These are phyloP conservation scores for Grosmannia clavigera DNA, from an alignment of 2,329 filamentous ascomycete genomes.

Conservation along the genomic window DNA sequence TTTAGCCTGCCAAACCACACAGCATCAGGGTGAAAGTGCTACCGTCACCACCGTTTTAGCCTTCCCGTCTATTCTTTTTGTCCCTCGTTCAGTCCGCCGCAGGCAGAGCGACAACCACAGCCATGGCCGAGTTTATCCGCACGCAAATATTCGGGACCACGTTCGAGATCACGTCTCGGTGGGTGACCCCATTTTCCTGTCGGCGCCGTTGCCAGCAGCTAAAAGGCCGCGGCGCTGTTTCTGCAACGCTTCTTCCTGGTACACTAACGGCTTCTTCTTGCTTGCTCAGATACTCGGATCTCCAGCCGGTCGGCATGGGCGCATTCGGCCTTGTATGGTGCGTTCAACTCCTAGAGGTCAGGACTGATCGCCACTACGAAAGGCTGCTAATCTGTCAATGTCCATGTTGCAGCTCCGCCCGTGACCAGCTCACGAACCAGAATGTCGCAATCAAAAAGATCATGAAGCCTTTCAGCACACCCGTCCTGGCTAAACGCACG, in stretches of 20 bases:
- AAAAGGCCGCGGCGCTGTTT: not conserved
- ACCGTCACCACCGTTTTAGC: not conserved
- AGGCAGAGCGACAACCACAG: constrained; percentile 15
- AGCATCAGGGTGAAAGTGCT: too few species aligned
- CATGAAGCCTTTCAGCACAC: constrained; percentile 99
- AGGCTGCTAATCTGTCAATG: not conserved
- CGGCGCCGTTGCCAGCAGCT: not conserved
- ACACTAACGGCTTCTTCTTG: not conserved
- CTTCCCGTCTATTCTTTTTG: not conserved
- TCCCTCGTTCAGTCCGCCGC: not conserved
- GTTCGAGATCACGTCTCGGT: constrained; percentile 99
- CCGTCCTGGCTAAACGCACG: constrained; percentile 91
- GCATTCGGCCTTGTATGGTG: constrained; percentile 97
- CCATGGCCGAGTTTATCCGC: constrained; percentile 97
- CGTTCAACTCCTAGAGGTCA: not conserved
- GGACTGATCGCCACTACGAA: not conserved
- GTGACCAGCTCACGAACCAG: constrained; percentile 93
- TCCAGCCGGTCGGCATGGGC: constrained; percentile 98
- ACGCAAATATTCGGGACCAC: constrained; percentile 99
- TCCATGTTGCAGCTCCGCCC: constrained; percentile 61
- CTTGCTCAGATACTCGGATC: constrained; percentile 70
- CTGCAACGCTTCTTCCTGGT: too few species aligned
- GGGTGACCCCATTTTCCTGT: constrained; percentile 14
- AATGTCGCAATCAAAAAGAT: constrained; percentile 99
- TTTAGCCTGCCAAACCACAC: too few species aligned